Evolutionary conservation across 129 eudicot species (phyloP).

Genomic region (Cynara cardunculus): DNA sequence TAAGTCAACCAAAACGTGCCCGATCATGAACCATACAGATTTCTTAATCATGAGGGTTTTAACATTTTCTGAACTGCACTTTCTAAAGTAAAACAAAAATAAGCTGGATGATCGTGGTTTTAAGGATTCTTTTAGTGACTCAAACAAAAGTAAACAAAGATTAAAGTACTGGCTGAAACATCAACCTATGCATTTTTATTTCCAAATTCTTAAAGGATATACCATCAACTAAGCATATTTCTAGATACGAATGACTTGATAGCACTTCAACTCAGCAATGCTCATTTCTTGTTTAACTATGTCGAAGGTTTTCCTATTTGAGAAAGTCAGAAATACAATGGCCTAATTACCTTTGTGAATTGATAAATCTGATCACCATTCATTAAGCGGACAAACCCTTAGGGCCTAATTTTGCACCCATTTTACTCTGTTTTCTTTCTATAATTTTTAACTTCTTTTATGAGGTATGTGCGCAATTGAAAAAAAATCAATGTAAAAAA

Average conservation of each 20-base stretch:
- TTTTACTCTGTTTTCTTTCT: background rate
- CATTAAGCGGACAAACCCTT: background rate
- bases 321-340: too few species aligned
- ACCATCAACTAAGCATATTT: background rate
- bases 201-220: background rate
- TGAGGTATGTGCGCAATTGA: background rate
- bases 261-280: background rate
- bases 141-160: background rate
- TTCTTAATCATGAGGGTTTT: background rate
- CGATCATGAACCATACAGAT: background rate
- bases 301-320: too few species aligned
- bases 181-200: background rate
- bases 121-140: background rate
- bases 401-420: background rate
- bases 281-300: background rate
- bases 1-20: background rate
- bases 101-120: background rate
- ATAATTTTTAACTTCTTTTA: background rate
- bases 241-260: background rate
- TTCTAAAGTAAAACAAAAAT: background rate
- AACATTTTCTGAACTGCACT: background rate
- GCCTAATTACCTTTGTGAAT: background rate
- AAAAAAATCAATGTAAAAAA: too few species aligned
- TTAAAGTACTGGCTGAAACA: background rate
- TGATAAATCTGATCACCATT: background rate